Evolutionary conservation across 1,139 yeast genomes (phyloP).

Genomic region (Geotrichum aggregatum): DNA sequence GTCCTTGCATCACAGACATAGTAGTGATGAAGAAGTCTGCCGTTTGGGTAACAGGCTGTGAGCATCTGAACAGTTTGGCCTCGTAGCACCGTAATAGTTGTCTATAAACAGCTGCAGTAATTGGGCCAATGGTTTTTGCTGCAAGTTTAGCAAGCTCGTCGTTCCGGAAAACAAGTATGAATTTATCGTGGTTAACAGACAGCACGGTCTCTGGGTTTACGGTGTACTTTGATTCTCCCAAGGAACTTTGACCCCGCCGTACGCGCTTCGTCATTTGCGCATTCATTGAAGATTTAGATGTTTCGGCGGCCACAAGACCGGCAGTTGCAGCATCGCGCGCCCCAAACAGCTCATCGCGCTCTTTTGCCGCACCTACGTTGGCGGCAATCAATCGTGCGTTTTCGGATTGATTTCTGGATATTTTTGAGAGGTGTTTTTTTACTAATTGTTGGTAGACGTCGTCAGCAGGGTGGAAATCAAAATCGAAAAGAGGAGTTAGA

Average conservation of each 20-base stretch:
- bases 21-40: slow-evolving; percentile 37
- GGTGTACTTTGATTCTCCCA: slow-evolving; percentile 19
- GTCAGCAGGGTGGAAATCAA: slow-evolving; percentile 39
- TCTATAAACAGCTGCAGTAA: slow-evolving; percentile 63
- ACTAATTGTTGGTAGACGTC: slow-evolving; percentile 34
- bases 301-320: slow-evolving; percentile 26
- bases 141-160: slow-evolving; percentile 61
- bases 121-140: slow-evolving; percentile 62
- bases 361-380: slow-evolving; percentile 56
- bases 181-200: slow-evolving; percentile 62
- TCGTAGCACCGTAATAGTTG: slow-evolving; percentile 59
- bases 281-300: slow-evolving; percentile 27
- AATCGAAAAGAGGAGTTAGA: slow-evolving; percentile 47
- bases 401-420: slow-evolving; percentile 31
- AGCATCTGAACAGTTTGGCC: slow-evolving; percentile 32
- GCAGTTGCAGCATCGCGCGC: slow-evolving; percentile 25
- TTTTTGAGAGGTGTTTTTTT: slow-evolving; percentile 24
- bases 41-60: slow-evolving; percentile 30
- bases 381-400: slow-evolving; percentile 33
- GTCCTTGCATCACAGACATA: slow-evolving; percentile 32
- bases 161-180: slow-evolving; percentile 62
- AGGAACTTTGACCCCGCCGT: slow-evolving; percentile 9
- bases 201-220: slow-evolving; percentile 45
- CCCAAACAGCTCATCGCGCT: slow-evolving; percentile 39
- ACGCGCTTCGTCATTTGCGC: slow-evolving; percentile 27